Percentiles rank a stretch among this genome's conserved stretches.
Evolutionary conservation across 176 grass and related monocot genomes (phyloP).

Genomic region (Rhynchospora breviuscula): DNA sequence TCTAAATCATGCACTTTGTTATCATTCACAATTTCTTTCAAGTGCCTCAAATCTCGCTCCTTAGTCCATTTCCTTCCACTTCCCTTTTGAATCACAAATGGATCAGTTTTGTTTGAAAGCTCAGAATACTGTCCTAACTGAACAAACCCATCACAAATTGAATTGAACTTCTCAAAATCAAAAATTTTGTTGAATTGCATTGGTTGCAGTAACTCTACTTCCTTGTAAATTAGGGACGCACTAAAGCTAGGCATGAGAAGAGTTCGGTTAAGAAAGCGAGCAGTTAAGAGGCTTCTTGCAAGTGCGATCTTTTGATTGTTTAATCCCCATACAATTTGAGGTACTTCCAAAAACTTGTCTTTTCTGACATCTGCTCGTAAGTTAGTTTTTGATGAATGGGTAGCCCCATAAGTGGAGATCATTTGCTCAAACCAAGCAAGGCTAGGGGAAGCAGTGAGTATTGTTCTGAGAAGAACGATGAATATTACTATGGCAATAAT

Average conservation of each 20-base stretch:
- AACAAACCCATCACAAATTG: constrained; percentile 62
- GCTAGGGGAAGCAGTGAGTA: constrained; percentile 47
- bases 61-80: constrained; percentile 92
- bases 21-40: constrained; percentile 43
- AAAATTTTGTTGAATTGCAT: constrained; percentile 82
- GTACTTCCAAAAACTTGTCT: constrained; percentile 78
- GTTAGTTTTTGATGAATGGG: constrained; percentile 16
- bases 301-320: constrained; percentile 99
- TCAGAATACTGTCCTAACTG: constrained; percentile 76
- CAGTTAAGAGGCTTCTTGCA: constrained; percentile 80
- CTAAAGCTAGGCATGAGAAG: constrained; percentile 96
- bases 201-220: constrained; percentile 78
- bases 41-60: constrained; percentile 77
- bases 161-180: constrained; percentile 81
- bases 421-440: constrained; percentile 42
- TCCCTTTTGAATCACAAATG: constrained; percentile 70
- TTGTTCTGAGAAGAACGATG: constrained; percentile 47
- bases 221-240: constrained; percentile 95
- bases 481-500: constrained; percentile 38
- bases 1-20: constrained; percentile 41
- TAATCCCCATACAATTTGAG: constrained; percentile 98
- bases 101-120: constrained; percentile 44
- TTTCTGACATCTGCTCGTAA: constrained; percentile 44
- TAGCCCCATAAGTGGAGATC: constrained; percentile 33
- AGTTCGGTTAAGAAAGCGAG: constrained; percentile 74